Base-by-base conservation (phyloP, 2,329 filamentous ascomycete species). In the Chaetomium globosum region DNA sequence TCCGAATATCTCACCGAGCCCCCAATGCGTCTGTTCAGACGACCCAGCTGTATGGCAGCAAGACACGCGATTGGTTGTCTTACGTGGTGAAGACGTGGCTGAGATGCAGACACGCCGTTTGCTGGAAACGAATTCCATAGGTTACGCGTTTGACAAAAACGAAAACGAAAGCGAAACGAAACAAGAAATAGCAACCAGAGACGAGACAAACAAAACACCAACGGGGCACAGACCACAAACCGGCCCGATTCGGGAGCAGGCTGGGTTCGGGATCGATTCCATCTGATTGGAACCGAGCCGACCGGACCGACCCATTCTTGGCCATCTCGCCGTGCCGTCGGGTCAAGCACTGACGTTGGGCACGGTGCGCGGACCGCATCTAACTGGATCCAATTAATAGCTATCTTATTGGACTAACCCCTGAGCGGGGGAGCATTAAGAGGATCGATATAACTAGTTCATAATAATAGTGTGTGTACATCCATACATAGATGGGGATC, bases 341-440 rank as follows among this genome's bases (percentile, higher is more conserved):
- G 39, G 39, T 43, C 39, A n/a, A 54, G 52, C 52, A 54, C 52
- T 54, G 52, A 54, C 52, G 19, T n/a, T 19, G 49, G 49, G 13
- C 23, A 28, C 49, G 21, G 49, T 52, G 49, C 49, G 21, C 12
- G 10, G 48, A 21, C n/a, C 33, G 33, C 33, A 8, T n/a, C n/a
- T n/a, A n/a, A n/a, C n/a, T n/a, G n/a, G n/a, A n/a, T n/a, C n/a
- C n/a, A n/a, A n/a, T n/a, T n/a, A n/a, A 39, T 39, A 12, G 33
- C 2, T 36, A 36, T 39, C 36, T 39, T 39, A 39, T 39, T 39
- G 16, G 16, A 43, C 39, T 7, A 43, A 43, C 39, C 39, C 43
- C 46, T 6, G 46, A 23, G 8, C 9, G 46, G 46, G 19, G 46
- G 6, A 10, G n/a, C 7, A 23, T 30, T 53, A 53, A 31, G 26